phyloP scores from a whole-genome alignment of 2,329 filamentous ascomycete species.

The Colletotrichum magnum region DNA sequence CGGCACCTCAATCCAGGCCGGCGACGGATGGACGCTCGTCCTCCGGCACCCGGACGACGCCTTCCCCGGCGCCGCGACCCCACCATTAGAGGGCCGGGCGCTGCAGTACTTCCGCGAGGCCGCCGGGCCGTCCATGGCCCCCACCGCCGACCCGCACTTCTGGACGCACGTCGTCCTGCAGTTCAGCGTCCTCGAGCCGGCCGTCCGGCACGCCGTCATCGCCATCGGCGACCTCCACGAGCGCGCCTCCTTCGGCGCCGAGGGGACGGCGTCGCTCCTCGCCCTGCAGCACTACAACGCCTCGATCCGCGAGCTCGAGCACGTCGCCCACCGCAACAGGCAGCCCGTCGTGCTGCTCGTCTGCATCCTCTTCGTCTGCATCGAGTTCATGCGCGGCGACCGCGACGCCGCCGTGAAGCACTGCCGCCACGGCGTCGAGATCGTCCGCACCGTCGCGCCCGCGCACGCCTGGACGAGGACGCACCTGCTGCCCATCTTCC shows the following conservation, averaged over 20 bases:
- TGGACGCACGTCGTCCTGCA: constrained; percentile 20
- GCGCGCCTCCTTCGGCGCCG: neutral
- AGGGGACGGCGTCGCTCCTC: neutral
- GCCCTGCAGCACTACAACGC: constrained; percentile 36
- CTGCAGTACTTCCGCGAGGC: constrained; percentile 12
- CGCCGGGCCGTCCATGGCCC: constrained; percentile 11
- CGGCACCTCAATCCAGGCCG: neutral
- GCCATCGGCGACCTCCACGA: constrained; percentile 14
- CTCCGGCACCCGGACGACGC: neutral
- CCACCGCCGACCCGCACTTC: neutral
- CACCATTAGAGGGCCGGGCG: neutral
- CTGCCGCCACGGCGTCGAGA: constrained; percentile 10
- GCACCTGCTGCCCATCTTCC: constrained; percentile 8
- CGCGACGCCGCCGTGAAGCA: neutral
- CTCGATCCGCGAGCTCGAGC: constrained; percentile 33
- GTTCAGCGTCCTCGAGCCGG: constrained; percentile 1
- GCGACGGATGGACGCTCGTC: neutral
- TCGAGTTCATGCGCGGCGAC: constrained; percentile 15
- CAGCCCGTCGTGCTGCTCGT: constrained; percentile 31
- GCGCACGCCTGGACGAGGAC: neutral
- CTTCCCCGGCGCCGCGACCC: constrained; percentile 11
- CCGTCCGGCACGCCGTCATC: constrained; percentile 12
- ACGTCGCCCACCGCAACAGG: constrained; percentile 15
- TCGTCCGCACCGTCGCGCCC: neutral
- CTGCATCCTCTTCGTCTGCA: constrained; percentile 42